Base-by-base conservation (phyloP, 2,329 filamentous ascomycete genomes). In the Penicillium brevicompactum region DNA sequence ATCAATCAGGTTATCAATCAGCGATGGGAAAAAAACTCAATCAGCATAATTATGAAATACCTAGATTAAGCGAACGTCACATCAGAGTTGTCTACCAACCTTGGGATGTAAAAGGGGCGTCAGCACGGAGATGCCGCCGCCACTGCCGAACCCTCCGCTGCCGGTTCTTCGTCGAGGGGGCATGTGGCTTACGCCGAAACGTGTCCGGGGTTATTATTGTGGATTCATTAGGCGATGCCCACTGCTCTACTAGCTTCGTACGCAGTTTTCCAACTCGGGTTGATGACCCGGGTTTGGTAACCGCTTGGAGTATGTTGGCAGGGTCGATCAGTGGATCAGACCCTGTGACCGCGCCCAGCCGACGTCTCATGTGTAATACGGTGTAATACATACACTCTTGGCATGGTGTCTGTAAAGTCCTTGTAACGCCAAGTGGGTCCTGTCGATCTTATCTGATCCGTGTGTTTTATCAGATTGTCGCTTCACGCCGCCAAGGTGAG, bases 371-470 rank as follows among this genome's bases (percentile, higher is more conserved):
- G 11, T 2, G 16, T 18, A 32, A 44, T 34, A 49, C 21, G 4
- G 8, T 3, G n/a, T n/a, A 49, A 43, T 49, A 43, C 30, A 1
- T 0, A 18, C 24, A 24, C 24, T 41, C 22, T 4, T 1, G 14
- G 2, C 5, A 13, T 9, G 1, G 2, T 7, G 3, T 3, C 2
- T 1, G 45, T 53, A 44, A 4, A 1, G 16, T 24, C 30, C 5
- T 5, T 5, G 45, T 30, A 53, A 43, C 37, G 43, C n/a, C 3
- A 18, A 13, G 51, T 49, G 51, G 51, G n/a, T 30, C 32, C 24
- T 37, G 30, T 16, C 9, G 30, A 53, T 49, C 51, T 53, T 49
- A 53, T 53, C 51, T 49, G 51, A 53, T 53, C 43, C 14, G 14
- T 30, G 27, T 7, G 8, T 30, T 30, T 53, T 49, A 53, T 53